Percentiles rank a stretch among this genome's conserved stretches.
phyloP scores from a whole-genome alignment of 2,329 filamentous ascomycete genomes.

The Proliferodiscus dingleyae region DNA sequence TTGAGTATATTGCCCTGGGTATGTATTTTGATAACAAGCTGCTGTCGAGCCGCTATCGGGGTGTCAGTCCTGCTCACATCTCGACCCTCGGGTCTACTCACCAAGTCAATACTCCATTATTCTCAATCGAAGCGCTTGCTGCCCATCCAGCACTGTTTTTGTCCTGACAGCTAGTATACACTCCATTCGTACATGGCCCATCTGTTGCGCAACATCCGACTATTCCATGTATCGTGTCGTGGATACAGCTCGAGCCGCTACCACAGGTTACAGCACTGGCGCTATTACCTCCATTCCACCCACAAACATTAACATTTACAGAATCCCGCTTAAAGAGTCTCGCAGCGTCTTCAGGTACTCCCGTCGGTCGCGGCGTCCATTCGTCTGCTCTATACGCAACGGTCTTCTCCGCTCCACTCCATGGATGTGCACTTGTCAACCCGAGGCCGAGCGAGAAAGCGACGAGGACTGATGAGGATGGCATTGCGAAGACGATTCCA shows the following conservation, averaged over 20 bases:
- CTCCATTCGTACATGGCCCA: conserved; percentile 26
- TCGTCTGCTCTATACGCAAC: conserved; percentile 21
- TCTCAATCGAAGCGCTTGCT: conserved; percentile 11
- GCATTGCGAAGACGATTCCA: conserved; percentile 28
- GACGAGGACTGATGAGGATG: conserved; percentile 21
- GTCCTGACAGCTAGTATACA: conserved; percentile 30
- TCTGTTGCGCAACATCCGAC: conserved; percentile 29
- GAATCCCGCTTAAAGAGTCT: conserved; percentile 24
- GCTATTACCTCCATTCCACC: conserved; percentile 27
- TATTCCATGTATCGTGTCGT: conserved; percentile 24
- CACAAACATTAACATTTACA: conserved; percentile 25
- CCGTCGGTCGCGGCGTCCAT: conserved; percentile 28
- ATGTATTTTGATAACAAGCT: conserved; percentile 27
- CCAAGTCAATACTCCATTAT: conserved; percentile 30
- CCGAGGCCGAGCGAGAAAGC: conserved; percentile 20
- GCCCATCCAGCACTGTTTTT: conserved; percentile 22
- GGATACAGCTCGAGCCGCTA: conserved; percentile 27
- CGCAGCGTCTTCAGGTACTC: conserved; percentile 14
- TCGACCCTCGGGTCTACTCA: conserved; percentile 11
- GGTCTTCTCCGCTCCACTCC: conserved; percentile 21
- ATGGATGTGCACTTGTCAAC: conserved; percentile 22
- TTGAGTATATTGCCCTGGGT: conserved; percentile 26
- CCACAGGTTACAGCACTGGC: conserved; percentile 21
- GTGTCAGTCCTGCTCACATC: conserved; percentile 11
- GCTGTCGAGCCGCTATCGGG: conserved; percentile 15